phyloP scores from a whole-genome alignment of 306 rosid genomes.

The Aeschynomene evenia region DNA sequence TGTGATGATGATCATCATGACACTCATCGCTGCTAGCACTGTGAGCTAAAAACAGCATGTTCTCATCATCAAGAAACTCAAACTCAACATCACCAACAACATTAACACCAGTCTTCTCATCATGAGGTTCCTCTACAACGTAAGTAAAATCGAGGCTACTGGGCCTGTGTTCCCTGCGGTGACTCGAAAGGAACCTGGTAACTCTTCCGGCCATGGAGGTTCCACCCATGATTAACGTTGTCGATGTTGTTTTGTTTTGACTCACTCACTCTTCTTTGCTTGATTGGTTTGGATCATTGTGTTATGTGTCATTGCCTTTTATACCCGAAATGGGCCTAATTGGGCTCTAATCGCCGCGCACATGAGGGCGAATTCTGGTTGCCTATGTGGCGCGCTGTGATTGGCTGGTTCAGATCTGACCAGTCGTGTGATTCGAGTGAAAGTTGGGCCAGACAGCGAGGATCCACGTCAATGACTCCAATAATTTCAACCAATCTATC shows the following conservation, averaged over 20 bases:
- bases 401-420: conserved; percentile 40
- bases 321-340: conserved; percentile 38
- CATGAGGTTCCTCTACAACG: not conserved
- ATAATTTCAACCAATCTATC: conserved; percentile 37
- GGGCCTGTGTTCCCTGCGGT: not conserved
- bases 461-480: conserved; percentile 70
- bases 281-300: conserved; percentile 5
- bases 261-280: not conserved
- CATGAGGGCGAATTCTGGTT: conserved; percentile 20
- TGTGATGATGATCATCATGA: not conserved
- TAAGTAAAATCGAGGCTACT: not conserved
- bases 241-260: not conserved
- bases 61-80: conserved; percentile 52
- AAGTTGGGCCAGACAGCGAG: conserved; percentile 46
- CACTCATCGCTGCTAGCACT: conserved; percentile 38
- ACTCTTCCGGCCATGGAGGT: conserved; percentile 26
- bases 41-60: conserved; percentile 9
- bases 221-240: conserved; percentile 13
- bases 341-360: conserved; percentile 49
- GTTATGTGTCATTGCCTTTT: not conserved
- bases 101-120: conserved; percentile 11
- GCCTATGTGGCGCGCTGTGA: conserved; percentile 18
- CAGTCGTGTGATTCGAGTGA: not conserved
- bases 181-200: conserved; percentile 18
- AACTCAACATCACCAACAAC: conserved; percentile 51